A percentile compares a stretch with the other conserved stretches of the same genome.
Conservation (phyloP, 2,329 filamentous ascomycete genomes). For the Berkeleyomyces rouxiae region DNA sequence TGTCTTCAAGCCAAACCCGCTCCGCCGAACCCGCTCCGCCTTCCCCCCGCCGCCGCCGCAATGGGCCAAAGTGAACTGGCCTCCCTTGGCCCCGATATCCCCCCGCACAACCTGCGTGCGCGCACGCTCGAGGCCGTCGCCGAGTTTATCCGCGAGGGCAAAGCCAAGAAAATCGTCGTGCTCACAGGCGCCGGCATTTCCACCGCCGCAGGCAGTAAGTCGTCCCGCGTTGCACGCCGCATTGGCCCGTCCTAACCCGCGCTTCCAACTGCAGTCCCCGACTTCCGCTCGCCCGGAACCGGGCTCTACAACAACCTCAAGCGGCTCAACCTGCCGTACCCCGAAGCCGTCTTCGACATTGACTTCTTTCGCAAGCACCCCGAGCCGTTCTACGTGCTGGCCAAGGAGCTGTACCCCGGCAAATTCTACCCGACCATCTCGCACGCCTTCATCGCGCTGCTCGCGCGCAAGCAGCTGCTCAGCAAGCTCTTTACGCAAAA, state of each 20-base stretch:
- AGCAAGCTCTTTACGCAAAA: conserved; percentile 91
- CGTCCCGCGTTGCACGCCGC: background rate
- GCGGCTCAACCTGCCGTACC: conserved; percentile 67
- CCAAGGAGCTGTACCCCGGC: conserved; percentile 82
- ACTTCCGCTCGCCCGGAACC: conserved; percentile 85
- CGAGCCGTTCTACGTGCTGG: conserved; percentile 78
- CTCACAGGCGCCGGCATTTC: conserved; percentile 86
- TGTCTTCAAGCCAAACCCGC: background rate
- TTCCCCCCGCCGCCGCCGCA: too few relatives aligned
- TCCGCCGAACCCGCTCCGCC: too few relatives aligned
- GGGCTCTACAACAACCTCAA: conserved; percentile 88
- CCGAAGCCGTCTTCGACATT: conserved; percentile 91
- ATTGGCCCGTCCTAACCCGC: background rate
- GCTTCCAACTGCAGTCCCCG: conserved; percentile 49
- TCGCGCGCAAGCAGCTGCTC: conserved; percentile 62
- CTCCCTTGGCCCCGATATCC: conserved; percentile 42
- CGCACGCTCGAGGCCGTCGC: conserved; percentile 61
- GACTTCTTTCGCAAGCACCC: conserved; percentile 73
- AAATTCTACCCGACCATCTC: conserved; percentile 77
- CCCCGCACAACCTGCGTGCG: conserved; percentile 47
- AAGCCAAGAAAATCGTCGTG: conserved; percentile 58
- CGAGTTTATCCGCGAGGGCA: conserved; percentile 57
- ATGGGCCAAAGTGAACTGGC: conserved; percentile 81
- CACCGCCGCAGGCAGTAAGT: conserved; percentile 48
- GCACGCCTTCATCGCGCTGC: conserved; percentile 72